Conservation (phyloP, 192 early-diverging fungal genomes). For the Coemansia aciculifera region DNA sequence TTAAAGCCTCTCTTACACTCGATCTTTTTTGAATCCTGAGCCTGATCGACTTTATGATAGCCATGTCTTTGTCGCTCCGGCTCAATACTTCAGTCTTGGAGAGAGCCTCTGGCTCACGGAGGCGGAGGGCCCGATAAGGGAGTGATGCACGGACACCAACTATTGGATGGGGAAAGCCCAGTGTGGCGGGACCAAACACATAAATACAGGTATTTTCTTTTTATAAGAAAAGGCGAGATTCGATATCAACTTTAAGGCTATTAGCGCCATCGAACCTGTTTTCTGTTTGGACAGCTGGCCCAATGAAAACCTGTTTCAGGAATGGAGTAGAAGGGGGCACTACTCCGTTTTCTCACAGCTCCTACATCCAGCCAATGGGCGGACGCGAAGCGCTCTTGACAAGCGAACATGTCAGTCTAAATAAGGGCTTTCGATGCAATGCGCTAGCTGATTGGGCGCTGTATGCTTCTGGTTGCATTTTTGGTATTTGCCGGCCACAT, state of each 20-base stretch:
- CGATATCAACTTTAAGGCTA: neutral
- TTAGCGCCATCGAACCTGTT: neutral
- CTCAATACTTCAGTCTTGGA: neutral
- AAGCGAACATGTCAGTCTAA: neutral
- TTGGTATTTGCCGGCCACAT: neutral
- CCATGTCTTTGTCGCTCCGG: neutral
- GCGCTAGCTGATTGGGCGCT: neutral
- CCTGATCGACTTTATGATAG: conserved; percentile 4
- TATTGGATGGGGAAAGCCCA: neutral
- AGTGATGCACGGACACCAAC: neutral
- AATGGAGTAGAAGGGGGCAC: neutral
- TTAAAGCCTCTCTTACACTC: neutral
- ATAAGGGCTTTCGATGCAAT: neutral
- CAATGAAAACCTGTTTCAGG: conserved; percentile 2
- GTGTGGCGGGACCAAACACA: neutral
- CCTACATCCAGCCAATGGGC: neutral
- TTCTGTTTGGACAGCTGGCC: neutral
- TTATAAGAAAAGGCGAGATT: neutral
- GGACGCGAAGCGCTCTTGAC: neutral
- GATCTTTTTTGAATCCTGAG: neutral
- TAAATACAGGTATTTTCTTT: neutral
- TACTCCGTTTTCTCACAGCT: neutral
- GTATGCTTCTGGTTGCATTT: neutral
- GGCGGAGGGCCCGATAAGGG: conserved; percentile 2
- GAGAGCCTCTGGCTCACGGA: neutral